These are phyloP conservation scores for Fusarium anguioides DNA, from an alignment of 2,329 filamentous ascomycete species.

Conservation along the genomic window DNA sequence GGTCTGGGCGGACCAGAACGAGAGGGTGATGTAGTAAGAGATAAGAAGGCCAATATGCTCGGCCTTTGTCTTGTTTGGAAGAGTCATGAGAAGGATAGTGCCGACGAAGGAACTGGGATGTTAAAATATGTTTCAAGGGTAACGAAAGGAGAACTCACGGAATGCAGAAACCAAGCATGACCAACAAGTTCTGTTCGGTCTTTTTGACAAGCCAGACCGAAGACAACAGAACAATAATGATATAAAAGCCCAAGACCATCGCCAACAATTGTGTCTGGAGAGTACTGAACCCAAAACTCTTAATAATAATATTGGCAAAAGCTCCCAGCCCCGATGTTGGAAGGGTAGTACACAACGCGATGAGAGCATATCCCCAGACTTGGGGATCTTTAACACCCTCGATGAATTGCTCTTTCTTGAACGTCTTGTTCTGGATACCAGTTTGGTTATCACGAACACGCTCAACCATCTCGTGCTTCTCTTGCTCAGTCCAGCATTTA, in stretches of 20 bases:
- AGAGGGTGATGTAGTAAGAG: conserved; percentile 80
- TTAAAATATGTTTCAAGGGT: not conserved
- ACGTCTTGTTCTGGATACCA: conserved; percentile 66
- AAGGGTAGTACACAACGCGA: conserved; percentile 77
- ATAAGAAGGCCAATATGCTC: conserved; percentile 71
- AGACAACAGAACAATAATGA: conserved; percentile 74
- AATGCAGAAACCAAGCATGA: conserved; percentile 74
- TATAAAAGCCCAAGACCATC: conserved; percentile 80
- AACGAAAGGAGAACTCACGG: conserved; percentile 56
- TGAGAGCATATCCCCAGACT: conserved; percentile 71
- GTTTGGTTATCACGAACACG: conserved; percentile 70
- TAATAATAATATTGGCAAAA: conserved; percentile 81
- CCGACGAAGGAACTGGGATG: conserved; percentile 65
- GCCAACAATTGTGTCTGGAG: conserved; percentile 78
- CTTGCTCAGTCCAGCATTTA: conserved; percentile 73
- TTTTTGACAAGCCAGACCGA: conserved; percentile 76
- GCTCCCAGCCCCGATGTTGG: conserved; percentile 78
- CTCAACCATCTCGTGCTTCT: conserved; percentile 72
- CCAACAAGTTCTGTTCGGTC: conserved; percentile 73
- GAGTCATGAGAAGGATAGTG: conserved; percentile 74
- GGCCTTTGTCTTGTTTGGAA: not conserved
- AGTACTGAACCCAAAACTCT: conserved; percentile 71
- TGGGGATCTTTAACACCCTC: conserved; percentile 73
- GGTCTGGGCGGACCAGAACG: conserved; percentile 80
- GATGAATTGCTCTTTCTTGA: conserved; percentile 59